Conservation (phyloP, 2,329 filamentous ascomycete species). For the Cladosporium sp. region DNA sequence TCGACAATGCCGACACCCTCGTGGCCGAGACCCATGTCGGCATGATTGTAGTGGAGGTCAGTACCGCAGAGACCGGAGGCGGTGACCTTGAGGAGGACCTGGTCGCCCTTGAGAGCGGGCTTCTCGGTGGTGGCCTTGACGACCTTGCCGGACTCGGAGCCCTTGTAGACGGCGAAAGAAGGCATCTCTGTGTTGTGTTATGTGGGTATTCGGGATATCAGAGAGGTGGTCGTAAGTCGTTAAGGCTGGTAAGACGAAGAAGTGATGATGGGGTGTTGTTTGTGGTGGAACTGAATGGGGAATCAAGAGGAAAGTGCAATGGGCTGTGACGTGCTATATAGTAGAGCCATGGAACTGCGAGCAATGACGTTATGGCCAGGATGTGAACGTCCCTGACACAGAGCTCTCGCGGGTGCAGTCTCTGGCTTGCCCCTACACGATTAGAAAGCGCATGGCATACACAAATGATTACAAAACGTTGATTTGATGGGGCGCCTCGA, state of each 20-base stretch:
- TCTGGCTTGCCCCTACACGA: neutral
- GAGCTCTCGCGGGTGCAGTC: neutral
- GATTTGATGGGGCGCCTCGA: neutral
- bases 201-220: conserved; percentile 4
- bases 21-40: conserved; percentile 54
- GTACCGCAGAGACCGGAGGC: conserved; percentile 69
- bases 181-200: conserved; percentile 30
- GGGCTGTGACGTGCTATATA: conserved; percentile 10
- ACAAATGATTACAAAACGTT: conserved; percentile 16
- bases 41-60: conserved; percentile 44
- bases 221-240: conserved; percentile 16
- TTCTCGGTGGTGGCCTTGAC: conserved; percentile 50
- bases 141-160: conserved; percentile 59
- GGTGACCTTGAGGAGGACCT: conserved; percentile 64
- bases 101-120: conserved; percentile 49
- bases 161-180: conserved; percentile 64
- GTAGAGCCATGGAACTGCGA: neutral
- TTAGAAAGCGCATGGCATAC: conserved; percentile 13
- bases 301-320: neutral
- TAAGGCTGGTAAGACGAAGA: neutral
- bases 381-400: neutral
- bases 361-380: conserved; percentile 16
- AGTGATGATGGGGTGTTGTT: neutral
- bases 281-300: neutral
- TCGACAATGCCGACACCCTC: conserved; percentile 57